A percentile compares a stretch with the other conserved stretches of the same genome.
phyloP scores from a whole-genome alignment of 106 monocot species.

The Acanthochlamys bracteata region DNA sequence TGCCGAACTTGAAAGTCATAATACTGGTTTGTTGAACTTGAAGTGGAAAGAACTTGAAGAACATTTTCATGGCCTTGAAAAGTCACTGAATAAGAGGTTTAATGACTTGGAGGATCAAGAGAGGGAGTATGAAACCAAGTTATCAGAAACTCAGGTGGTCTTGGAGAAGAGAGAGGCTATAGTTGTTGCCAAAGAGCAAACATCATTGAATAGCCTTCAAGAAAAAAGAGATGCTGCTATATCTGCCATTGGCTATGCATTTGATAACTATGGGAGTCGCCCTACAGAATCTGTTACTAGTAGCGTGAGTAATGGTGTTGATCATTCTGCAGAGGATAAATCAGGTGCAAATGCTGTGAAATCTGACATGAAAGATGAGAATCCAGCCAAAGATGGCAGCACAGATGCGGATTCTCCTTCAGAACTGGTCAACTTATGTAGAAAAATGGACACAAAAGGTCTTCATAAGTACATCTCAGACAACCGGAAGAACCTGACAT shows the following conservation, averaged over 20 bases:
- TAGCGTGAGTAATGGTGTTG: constrained; percentile 4
- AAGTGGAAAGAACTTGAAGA: constrained; percentile 78
- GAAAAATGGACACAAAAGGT: constrained; percentile 68
- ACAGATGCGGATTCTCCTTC: constrained; percentile 20
- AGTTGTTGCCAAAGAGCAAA: constrained; percentile 65
- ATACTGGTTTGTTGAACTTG: constrained; percentile 42
- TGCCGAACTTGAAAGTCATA: constrained; percentile 62
- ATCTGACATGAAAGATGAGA: constrained; percentile 19
- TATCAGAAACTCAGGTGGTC: constrained; percentile 37
- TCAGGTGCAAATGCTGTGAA: constrained; percentile 18
- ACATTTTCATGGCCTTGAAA: constrained; percentile 81
- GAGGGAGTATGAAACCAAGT: constrained; percentile 47
- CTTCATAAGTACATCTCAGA: constrained; percentile 85
- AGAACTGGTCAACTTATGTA: constrained; percentile 48
- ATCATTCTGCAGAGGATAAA: constrained; percentile 27
- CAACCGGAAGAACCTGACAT: constrained; percentile 70
- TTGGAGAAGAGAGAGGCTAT: constrained; percentile 55
- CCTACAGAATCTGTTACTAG: constrained; percentile 10
- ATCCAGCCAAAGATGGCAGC: constrained; percentile 18
- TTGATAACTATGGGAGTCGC: constrained; percentile 22
- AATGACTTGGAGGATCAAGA: constrained; percentile 62
- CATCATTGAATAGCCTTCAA: constrained; percentile 64
- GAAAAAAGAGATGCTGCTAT: constrained; percentile 69
- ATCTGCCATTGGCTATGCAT: constrained; percentile 29
- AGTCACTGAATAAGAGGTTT: constrained; percentile 65